Evolutionary conservation across 371 early-diverging fungal species (phyloP).

Genomic region (Nematocida parisii): DNA sequence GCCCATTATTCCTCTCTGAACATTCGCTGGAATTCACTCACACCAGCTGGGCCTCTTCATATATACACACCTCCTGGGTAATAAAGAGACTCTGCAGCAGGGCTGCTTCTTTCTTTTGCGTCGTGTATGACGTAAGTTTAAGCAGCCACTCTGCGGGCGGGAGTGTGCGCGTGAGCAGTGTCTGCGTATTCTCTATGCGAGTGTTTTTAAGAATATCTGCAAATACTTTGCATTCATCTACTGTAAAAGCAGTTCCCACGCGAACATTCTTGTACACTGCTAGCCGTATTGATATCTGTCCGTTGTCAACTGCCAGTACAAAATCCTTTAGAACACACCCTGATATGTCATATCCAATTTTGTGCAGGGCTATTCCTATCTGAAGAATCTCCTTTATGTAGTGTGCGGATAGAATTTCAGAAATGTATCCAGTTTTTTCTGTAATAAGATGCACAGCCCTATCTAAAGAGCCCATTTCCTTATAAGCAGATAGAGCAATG

Average conservation of each 20-base stretch:
- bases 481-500: conserved; percentile 28
- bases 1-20: background rate
- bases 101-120: conserved; percentile 13
- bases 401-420: conserved; percentile 34
- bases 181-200: conserved; percentile 6
- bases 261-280: background rate
- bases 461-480: conserved; percentile 45
- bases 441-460: conserved; percentile 19
- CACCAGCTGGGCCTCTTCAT: conserved; percentile 19
- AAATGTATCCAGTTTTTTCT: background rate
- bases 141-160: conserved; percentile 6
- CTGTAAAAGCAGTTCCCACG: background rate
- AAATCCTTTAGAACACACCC: conserved; percentile 24
- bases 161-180: conserved; percentile 1
- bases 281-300: conserved; percentile 5
- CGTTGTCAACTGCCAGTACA: conserved; percentile 33
- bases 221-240: background rate
- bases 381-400: conserved; percentile 32
- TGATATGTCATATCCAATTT: background rate
- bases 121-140: conserved; percentile 6
- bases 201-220: background rate
- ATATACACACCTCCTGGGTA: conserved; percentile 46
- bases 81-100: conserved; percentile 42
- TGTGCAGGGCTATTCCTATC: background rate
- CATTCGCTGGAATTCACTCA: background rate